phyloP scores from a whole-genome alignment of 352 stramenopile species.

The Phytophthora pinifolia region DNA sequence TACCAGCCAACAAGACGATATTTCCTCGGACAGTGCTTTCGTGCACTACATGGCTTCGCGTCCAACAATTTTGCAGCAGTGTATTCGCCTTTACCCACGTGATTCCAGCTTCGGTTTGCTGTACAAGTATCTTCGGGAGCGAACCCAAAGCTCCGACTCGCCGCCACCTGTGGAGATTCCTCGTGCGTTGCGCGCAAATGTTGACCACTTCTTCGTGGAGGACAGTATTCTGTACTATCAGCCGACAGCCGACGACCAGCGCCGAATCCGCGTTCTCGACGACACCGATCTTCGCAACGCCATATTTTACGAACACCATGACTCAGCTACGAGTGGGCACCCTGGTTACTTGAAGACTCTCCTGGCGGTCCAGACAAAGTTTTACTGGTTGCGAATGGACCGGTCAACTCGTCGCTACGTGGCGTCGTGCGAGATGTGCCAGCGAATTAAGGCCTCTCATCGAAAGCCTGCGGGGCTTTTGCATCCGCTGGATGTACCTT shows the following conservation, averaged over 20 bases:
- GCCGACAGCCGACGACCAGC: neutral
- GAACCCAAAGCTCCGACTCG: too few relatives aligned
- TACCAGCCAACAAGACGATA: neutral
- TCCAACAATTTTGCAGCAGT: neutral
- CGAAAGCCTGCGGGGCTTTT: neutral
- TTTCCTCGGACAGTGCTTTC: neutral
- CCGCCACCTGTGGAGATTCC: neutral
- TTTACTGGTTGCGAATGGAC: slow-evolving; percentile 1
- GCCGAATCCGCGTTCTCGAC: neutral
- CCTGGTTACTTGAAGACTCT: neutral
- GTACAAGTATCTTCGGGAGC: neutral
- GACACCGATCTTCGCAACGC: neutral
- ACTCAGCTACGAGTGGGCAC: neutral
- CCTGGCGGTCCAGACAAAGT: neutral
- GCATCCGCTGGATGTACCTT: neutral
- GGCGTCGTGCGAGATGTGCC: neutral
- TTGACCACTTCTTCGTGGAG: neutral
- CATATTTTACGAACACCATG: neutral
- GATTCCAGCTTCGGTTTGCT: neutral
- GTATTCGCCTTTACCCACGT: neutral
- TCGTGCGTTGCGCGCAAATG: neutral
- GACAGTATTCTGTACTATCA: neutral
- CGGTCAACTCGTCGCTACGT: neutral
- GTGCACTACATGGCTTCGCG: neutral
- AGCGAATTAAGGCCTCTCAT: slow-evolving; percentile 1